Base-by-base conservation (phyloP, 1,284 basidiomycete species). In the Trametes pubescens region DNA sequence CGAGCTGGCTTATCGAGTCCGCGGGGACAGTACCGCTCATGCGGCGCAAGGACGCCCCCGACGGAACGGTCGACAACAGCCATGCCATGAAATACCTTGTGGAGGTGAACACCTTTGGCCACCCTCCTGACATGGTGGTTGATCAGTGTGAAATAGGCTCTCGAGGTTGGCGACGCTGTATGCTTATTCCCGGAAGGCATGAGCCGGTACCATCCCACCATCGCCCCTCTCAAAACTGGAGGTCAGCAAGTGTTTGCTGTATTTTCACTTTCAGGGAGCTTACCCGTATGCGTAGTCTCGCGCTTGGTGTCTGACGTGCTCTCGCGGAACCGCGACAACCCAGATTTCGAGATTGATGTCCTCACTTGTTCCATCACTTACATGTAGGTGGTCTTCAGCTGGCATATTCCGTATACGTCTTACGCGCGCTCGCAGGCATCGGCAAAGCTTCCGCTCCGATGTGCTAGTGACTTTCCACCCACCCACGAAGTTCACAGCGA, bases 1-100 rank as follows among this genome's bases (percentile, higher is more conserved):
- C 91, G 2, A 93, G 90, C 67, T 94, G 94, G 93, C 82, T 95
- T 21, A 93, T 95, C 58, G 93, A 95, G 73, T 89, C 88, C 29
- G 91, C 91, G 2, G 93, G 93, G 16, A 93, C 94, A 1, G 83
- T 95, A 0, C 94, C 93, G 0, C 85, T 95, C 51, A 86, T 90
- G 73, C 82, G 94, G 59, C 82, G 86, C 48, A 92, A 90, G 68
- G 93, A 95, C 72, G 85, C 81, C 67, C 70, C 73, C 0, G 81
- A 87, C 59, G 82, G 75, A 40, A 75, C 72, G 8, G 81, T 81
- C 1, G 88, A 95, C 75, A 95, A 95, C 73, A 80, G 82, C 0
- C 79, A 84, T 1, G 85, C 83, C 14, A 91, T 95, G 87, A 78
- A 79, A 43, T 83, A 84, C 53, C 82, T 95, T 16, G 84, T 89